Conservation (phyloP, 2,329 filamentous ascomycete species). For the Trichoderma sp. region DNA sequence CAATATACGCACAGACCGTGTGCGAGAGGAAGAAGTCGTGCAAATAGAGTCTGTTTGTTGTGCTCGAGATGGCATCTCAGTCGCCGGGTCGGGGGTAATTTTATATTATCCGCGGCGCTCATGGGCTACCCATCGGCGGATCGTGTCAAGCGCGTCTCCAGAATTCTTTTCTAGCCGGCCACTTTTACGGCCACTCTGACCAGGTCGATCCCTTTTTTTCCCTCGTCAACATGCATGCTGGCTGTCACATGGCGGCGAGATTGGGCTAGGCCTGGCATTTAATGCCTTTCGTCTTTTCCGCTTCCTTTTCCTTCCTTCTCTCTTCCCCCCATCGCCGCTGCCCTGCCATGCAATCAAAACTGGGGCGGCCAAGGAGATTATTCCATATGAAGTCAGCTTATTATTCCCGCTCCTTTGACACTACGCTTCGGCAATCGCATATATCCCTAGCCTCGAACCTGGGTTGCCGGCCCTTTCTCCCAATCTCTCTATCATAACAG, state of each 20-base stretch:
- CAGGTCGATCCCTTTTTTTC: not conserved
- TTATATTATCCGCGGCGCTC: conserved; percentile 12
- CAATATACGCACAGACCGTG: not conserved
- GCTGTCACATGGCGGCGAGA: conserved; percentile 3
- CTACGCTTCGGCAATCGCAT: conserved; percentile 14
- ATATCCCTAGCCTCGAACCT: conserved; percentile 1
- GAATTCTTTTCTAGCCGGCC: conserved; percentile 10
- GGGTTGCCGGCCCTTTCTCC: not conserved
- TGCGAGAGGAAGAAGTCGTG: not conserved
- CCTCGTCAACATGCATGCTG: not conserved
- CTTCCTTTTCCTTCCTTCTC: not conserved
- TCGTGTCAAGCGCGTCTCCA: conserved; percentile 14
- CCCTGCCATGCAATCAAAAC: conserved; percentile 9
- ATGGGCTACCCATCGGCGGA: conserved; percentile 4
- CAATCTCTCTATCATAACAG: not conserved
- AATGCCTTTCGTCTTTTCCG: conserved; percentile 1
- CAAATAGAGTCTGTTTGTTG: not conserved
- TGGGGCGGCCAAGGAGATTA: conserved; percentile 8
- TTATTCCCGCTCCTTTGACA: not conserved
- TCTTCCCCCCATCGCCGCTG: not conserved
- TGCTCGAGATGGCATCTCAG: not conserved
- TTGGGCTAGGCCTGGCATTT: conserved; percentile 1
- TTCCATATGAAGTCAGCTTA: conserved; percentile 15
- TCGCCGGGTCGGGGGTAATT: conserved; percentile 12
- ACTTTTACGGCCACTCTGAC: conserved; percentile 4